Base-by-base conservation (phyloP, 2,329 filamentous ascomycete genomes). In the Talaromyces sp. region DNA sequence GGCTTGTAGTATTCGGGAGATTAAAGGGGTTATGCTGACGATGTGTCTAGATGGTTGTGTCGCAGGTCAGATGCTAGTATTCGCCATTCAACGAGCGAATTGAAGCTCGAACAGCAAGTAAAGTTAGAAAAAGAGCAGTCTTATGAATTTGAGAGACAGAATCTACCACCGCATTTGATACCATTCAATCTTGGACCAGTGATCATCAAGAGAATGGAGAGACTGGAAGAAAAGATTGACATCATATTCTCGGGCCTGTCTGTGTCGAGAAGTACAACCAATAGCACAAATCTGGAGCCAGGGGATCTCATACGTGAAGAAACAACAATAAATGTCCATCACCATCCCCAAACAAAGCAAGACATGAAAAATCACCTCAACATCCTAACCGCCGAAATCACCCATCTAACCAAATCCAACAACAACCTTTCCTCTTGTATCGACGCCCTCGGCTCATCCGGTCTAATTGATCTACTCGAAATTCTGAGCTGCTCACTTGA, bases 141-240 rank as follows among this genome's bases (percentile, higher is more conserved):
- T 19, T 0, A 31, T 31, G 37, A 13, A 24, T 4, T 22, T 22
- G 13, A 33, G 16, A 14, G 5, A 45, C 35, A 22, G 14, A 22
- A 3, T 19, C 39, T 14, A 3, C 13, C 52, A 0, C 27, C 22
- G 7, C 37, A 56, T 13, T 14, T 2, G 37, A 19, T 47, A 57
- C 10, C 41, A 22, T 22, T 16, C 2, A 16, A 58, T 10, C 45
- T 52, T n/a, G 50, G 43, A 27, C 13, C 37, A 9, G 43, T 27
- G 9, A 39, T 66, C 1, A 16, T 39, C 10, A 22, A 66, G 1
- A 66, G 47, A 54, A 58, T 66, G 33, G 52, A 43, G 13, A 58
- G 45, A 10, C 41, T 66, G 5, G 64, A 66, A 62, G 54, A 45
- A 31, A 66, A 58, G 24, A 11, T 66, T 5, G 43, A 62, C 10